These are phyloP conservation scores for Mortierella polycephala DNA, from an alignment of 371 early-diverging fungal genomes.

Conservation along the genomic window DNA sequence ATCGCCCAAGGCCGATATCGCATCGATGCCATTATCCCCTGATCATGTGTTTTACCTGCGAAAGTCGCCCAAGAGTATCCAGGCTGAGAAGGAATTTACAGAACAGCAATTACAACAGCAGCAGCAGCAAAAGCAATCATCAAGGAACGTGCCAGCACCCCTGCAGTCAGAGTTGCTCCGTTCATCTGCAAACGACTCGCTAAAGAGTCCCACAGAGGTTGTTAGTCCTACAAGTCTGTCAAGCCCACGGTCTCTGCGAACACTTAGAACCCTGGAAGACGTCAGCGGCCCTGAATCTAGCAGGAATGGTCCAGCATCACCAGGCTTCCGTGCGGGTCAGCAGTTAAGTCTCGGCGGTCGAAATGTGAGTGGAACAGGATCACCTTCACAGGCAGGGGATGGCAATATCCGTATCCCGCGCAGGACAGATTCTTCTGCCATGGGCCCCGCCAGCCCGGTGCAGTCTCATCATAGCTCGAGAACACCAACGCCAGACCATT, in stretches of 20 bases:
- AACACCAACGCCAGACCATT: slow-evolving; percentile 47
- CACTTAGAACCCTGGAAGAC: slow-evolving; percentile 34
- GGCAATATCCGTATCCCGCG: slow-evolving; percentile 40
- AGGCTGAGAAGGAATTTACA: slow-evolving; percentile 28
- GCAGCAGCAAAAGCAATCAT: slow-evolving; percentile 1
- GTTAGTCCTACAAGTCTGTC: slow-evolving; percentile 28
- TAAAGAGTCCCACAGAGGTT: slow-evolving; percentile 17
- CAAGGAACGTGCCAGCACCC: slow-evolving; percentile 32
- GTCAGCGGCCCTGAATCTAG: slow-evolving; percentile 1
- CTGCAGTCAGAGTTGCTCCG: slow-evolving; percentile 30
- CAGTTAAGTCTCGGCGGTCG: slow-evolving; percentile 4
- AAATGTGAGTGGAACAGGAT: slow-evolving; percentile 2
- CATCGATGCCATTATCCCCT: slow-evolving; percentile 42
- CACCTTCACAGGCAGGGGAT: slow-evolving; percentile 17
- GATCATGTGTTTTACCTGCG: slow-evolving; percentile 44
- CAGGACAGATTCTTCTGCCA: slow-evolving; percentile 26
- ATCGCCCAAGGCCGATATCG: slow-evolving; percentile 51
- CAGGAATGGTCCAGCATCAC: slow-evolving; percentile 13
- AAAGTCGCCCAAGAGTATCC: slow-evolving; percentile 35
- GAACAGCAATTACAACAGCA: slow-evolving; percentile 18
- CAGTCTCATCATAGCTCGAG: slow-evolving; percentile 15
- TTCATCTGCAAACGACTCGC: slow-evolving; percentile 10
- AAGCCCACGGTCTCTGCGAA: slow-evolving; percentile 31
- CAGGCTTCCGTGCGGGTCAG: slow-evolving; percentile 18
- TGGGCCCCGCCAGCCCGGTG: slow-evolving; percentile 35